phyloP scores from a whole-genome alignment of 1,284 basidiomycete genomes.

The Rhodotorula sp. region DNA sequence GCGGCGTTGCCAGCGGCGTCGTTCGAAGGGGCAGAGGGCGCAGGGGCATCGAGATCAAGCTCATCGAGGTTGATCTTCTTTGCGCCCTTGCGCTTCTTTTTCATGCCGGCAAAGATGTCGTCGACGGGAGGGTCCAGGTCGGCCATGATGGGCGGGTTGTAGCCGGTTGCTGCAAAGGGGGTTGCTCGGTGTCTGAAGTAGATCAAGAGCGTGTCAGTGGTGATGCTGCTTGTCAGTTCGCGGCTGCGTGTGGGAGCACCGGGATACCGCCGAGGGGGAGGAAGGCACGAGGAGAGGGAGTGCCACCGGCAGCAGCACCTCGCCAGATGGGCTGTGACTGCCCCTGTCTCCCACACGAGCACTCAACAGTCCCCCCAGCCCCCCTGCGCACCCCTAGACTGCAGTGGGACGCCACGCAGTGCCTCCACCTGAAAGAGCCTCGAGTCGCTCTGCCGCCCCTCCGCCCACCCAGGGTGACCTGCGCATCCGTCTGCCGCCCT shows the following conservation, averaged over 20 bases:
- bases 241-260: not conserved
- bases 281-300: not conserved
- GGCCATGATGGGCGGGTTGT: constrained; percentile 22
- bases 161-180: not conserved
- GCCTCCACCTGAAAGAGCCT: too few relatives aligned
- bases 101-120: constrained; percentile 57
- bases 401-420: too few relatives aligned
- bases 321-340: too few relatives aligned
- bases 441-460: too few relatives aligned
- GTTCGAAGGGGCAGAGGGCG: constrained; percentile 15
- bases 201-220: not conserved
- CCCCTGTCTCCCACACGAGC: too few relatives aligned
- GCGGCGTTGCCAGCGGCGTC: constrained; percentile 17
- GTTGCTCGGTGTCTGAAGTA: not conserved
- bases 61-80: constrained; percentile 53
- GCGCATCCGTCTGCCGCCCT: too few relatives aligned
- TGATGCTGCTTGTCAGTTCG: not conserved
- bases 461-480: too few relatives aligned
- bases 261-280: not conserved
- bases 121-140: constrained; percentile 43
- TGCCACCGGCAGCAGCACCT: not conserved
- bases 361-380: too few relatives aligned
- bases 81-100: constrained; percentile 55
- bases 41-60: constrained; percentile 53
- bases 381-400: too few relatives aligned